Base-by-base conservation (phyloP, 179 eudicot genomes). In the Silene noctiflora region DNA sequence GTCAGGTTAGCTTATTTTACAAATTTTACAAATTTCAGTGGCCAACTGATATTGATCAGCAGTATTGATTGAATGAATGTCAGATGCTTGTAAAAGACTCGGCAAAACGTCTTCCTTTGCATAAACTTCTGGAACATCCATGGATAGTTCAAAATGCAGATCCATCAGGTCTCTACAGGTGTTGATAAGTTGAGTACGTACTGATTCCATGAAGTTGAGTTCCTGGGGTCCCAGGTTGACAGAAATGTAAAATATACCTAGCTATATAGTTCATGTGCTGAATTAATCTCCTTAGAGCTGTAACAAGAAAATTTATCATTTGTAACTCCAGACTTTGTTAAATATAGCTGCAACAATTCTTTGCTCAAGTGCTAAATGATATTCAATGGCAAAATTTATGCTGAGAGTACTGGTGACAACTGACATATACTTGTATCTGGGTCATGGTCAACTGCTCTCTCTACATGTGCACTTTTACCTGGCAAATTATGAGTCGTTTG, bases 51-150 rank as follows among this genome's bases (percentile, higher is more conserved):
- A 13, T 53, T 53, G 58, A 42, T 42, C 12, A 9, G 2, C 12
- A 42, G 48, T 42, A 42, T 9, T 51, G 16, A 22, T 46, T 27
- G 65, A 67, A 35, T 74, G 67, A 61, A 72, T 56, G 53, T 19
- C 84, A 95, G 98, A 93, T 95, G 97, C 99, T 95, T 51, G 97
- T 95, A 62, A 95, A 85, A 84, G 97, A 91, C 80, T 91, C 98
- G n/a, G 83, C 92, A 59, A 77, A 87, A 48, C 89, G 99, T 61
- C 84, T 95, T 71, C 93, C 97, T 2, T 75, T 95, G n/a, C 95
- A 93, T 88, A 93, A 95, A 85, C 82, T 95, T 60, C 88, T 95
- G 39, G 97, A 95, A 88, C 99, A 95, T 83, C 92, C 99, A 29
- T 95, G 99, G 99, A 89, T 95, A 17, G 81, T 95, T 69, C 96